These are phyloP conservation scores for Bolboschoenus planiculmis DNA, from an alignment of 176 grass and related monocot genomes.

Conservation along the genomic window DNA sequence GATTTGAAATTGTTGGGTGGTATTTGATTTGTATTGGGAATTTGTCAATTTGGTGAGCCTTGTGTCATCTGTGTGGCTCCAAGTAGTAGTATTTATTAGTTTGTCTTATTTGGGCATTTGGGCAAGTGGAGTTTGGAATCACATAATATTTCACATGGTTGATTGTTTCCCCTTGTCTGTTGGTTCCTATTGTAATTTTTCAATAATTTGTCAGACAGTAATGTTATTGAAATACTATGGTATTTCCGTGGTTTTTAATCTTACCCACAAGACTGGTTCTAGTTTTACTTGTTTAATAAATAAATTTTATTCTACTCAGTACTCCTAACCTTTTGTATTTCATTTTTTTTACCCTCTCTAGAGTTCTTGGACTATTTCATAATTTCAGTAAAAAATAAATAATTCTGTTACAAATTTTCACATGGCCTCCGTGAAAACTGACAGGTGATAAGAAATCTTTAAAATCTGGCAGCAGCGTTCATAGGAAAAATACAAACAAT, in stretches of 20 bases:
- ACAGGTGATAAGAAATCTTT: neutral
- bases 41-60: slow-evolving; percentile 3
- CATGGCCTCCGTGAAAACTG: neutral
- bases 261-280: neutral
- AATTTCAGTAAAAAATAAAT: neutral
- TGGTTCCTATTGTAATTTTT: slow-evolving; percentile 25
- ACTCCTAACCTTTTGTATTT: neutral
- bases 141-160: slow-evolving; percentile 16
- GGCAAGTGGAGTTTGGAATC: slow-evolving; percentile 19
- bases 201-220: slow-evolving; percentile 36
- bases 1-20: slow-evolving; percentile 7
- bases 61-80: neutral
- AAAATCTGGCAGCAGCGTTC: neutral
- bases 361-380: neutral
- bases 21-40: neutral
- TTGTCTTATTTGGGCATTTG: slow-evolving; percentile 10
- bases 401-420: neutral
- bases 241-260: slow-evolving; percentile 1
- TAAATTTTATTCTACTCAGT: neutral
- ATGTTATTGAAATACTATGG: slow-evolving; percentile 30
- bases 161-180: slow-evolving; percentile 30
- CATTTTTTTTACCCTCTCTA: no score
- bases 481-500: neutral
- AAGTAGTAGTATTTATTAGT: slow-evolving; percentile 7
- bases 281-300: neutral